Evolutionary conservation across 2,329 filamentous ascomycete species (phyloP), one percentile per base, ranked within the genome.

Genomic region (Trichoderma simmonsii): DNA sequence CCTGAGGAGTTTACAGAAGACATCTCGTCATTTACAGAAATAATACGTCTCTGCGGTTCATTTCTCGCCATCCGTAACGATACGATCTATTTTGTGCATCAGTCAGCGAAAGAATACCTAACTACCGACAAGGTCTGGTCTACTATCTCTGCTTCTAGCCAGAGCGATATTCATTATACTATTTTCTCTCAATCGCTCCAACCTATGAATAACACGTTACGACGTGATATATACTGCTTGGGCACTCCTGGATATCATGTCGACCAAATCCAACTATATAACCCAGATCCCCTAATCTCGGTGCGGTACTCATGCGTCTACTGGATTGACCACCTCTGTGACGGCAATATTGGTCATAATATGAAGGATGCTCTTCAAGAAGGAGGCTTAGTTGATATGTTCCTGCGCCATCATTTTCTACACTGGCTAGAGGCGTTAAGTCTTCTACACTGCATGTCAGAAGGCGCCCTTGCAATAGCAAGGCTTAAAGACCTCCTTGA

Each of bases 371-470:
- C 8, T 48, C 18, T 48, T n/a, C 2, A 48, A 21, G 43, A 4
- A 9, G 43, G 43, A 48, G n/a, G 43, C 43, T 21, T 48, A 48
- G 56, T 59, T n/a, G 15, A 32, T 30, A 30, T 30, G 3, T 59
- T 59, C 18, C 8, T 59, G 15, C 56, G 28, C 26, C 8, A 12
- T 28, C 9, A 59, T 32, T 34, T 60, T 64, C 77, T 85, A 0
- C 78, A 84, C 67, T 86, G 82, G 83, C 76, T 86, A 5, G 83
- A 86, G 71, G 80, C 81, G 34, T 77, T 85, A 3, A 81, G 81
- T 61, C 77, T 84, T 6, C 71, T 82, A 14, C 54, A 67, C 7
- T 72, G 74, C 48, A 74, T 79, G 5, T 73, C 73, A 9, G 57
- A 75, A 71, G 80, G 70, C 12, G 54, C 70, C 18, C 8, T 14